These are phyloP conservation scores for Verticillium nubilum DNA, from an alignment of 2,329 filamentous ascomycete genomes.

Conservation along the genomic window DNA sequence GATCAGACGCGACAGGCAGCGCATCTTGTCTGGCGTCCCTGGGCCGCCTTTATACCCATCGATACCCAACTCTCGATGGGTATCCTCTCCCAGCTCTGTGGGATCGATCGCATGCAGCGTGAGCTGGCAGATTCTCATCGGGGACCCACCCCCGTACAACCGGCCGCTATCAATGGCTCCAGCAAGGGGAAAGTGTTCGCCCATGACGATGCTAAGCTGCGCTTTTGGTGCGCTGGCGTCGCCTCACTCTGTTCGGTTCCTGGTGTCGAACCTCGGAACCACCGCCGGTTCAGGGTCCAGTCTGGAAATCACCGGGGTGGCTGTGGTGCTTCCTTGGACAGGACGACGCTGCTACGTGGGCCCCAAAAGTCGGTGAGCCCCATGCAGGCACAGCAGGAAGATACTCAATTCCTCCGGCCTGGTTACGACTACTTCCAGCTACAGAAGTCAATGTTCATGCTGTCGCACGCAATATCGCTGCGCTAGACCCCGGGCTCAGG, in stretches of 20 bases:
- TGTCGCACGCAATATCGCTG: no score
- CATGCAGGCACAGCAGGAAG: background rate
- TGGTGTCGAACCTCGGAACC: background rate
- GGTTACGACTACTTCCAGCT: background rate
- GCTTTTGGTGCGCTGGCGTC: constrained; percentile 1
- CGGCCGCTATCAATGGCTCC: constrained; percentile 11
- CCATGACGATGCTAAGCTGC: constrained; percentile 3
- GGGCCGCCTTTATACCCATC: background rate
- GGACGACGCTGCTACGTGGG: background rate
- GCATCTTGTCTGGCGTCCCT: background rate
- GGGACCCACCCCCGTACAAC: constrained; percentile 13
- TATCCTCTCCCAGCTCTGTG: background rate
- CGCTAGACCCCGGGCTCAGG: no score
- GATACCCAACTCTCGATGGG: background rate
- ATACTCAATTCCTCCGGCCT: background rate
- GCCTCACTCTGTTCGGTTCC: background rate
- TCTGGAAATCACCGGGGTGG: background rate
- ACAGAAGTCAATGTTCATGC: background rate
- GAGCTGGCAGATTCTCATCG: constrained; percentile 14
- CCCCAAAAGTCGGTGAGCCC: constrained; percentile 3
- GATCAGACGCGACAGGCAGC: background rate
- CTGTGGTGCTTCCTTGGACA: background rate
- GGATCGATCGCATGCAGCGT: constrained; percentile 10
- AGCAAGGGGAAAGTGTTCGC: background rate
- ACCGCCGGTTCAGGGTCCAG: background rate